Evolutionary conservation across 1,284 basidiomycete genomes (phyloP), one percentile per base, ranked within the genome.

Genomic region (Boletus semigastroideus): DNA sequence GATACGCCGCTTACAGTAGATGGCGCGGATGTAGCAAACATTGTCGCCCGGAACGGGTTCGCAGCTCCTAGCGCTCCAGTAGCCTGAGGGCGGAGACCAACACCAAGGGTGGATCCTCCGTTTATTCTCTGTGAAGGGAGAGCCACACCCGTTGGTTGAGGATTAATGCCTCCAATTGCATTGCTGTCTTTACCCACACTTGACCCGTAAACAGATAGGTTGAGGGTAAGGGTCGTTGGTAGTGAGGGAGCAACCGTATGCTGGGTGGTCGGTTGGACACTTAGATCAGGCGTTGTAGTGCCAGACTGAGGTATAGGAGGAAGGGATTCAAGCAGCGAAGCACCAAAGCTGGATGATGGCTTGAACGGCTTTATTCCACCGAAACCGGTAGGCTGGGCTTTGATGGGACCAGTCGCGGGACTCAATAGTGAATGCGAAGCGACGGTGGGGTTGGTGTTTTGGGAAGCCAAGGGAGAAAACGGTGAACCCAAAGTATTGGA

Each of bases 321-420:
- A 25, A 96, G 72, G 1, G 84, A 83, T 53, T 92, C 90, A 50
- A 94, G 69, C 30, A 96, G 69, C 14, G 84, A 82, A 36, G 89
- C 85, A 31, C 94, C 94, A 67, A 98, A 98, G 30, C 84, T 88
- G 1, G 89, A 92, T 0, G 89, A 83, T 2, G 94, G 94, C 69
- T 95, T 94, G 81, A 98, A 98, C 2, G 91, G 79, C 70, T 92
- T 94, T 58, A 97, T 73, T 2, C 87, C 89, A 25, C 78, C 75
- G 60, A 88, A 92, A 1, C 94, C 94, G 2, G 94, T 97, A 36
- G 76, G 67, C 62, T 97, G 94, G 1, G 90, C 74, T 62, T 85
- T 83, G 8, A 94, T 59, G 7, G 77, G 69, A 19, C 45, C 33
- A 7, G 38, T 39, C 9, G 46, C 12, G 5, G 67, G 59, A 40